Conservation (phyloP, 1,139 yeast genomes). For the Pichia sp. region DNA sequence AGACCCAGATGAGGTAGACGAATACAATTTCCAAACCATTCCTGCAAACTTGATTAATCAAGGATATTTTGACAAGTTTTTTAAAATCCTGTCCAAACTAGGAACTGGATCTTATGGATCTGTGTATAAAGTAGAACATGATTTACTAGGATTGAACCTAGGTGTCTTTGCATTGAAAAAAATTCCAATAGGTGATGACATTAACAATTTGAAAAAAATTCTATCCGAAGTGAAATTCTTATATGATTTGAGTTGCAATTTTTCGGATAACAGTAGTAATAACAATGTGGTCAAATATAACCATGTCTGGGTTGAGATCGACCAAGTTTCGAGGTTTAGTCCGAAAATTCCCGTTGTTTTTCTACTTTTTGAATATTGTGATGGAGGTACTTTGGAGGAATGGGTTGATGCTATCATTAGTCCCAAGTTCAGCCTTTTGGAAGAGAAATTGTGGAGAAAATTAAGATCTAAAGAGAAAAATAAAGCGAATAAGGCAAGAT, state of each 20-base stretch:
- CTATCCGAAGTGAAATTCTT: slow-evolving; percentile 71
- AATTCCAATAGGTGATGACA: slow-evolving; percentile 76
- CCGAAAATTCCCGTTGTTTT: slow-evolving; percentile 76
- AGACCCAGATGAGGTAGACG: not conserved
- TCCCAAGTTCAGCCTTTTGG: slow-evolving; percentile 33
- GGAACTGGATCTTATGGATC: slow-evolving; percentile 86
- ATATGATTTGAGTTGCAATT: slow-evolving; percentile 38
- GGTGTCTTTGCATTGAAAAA: slow-evolving; percentile 83
- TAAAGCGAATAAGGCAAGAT: slow-evolving; percentile 20
- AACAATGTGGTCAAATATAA: slow-evolving; percentile 72
- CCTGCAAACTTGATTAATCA: slow-evolving; percentile 55
- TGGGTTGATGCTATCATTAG: slow-evolving; percentile 40
- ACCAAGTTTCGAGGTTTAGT: slow-evolving; percentile 52
- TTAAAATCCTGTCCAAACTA: slow-evolving; percentile 45
- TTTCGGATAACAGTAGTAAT: slow-evolving; percentile 17
- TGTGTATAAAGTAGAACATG: slow-evolving; percentile 79
- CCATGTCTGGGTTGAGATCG: slow-evolving; percentile 88
- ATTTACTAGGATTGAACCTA: slow-evolving; percentile 61
- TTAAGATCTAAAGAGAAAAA: slow-evolving; percentile 28
- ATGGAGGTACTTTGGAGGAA: slow-evolving; percentile 81
- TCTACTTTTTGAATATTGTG: slow-evolving; percentile 80
- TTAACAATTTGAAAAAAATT: slow-evolving; percentile 62
- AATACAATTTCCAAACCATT: slow-evolving; percentile 18
- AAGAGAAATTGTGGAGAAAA: slow-evolving; percentile 33
- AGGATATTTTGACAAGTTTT: slow-evolving; percentile 70